Conservation (phyloP, 202 grass and related monocot species). For the Digitaria exilis region DNA sequence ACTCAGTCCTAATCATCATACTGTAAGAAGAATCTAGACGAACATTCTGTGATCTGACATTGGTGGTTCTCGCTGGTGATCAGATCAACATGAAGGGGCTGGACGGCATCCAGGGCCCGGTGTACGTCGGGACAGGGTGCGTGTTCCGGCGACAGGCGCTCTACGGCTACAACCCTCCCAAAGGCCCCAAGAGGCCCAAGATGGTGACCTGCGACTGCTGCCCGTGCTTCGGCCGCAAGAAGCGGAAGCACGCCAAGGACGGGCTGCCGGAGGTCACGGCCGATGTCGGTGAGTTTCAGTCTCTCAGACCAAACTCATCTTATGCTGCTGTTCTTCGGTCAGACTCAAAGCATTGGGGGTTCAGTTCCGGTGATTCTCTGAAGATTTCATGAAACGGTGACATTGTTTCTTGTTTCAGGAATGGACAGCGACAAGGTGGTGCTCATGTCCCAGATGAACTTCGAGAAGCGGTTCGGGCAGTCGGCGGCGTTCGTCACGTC, state of each 20-base stretch:
- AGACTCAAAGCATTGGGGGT: neutral
- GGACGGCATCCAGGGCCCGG: slow-evolving; percentile 95
- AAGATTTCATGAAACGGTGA: neutral
- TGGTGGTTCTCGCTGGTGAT: neutral
- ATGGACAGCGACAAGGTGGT: slow-evolving; percentile 83
- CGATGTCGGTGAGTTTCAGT: slow-evolving; percentile 52
- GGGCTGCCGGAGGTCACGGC: slow-evolving; percentile 57
- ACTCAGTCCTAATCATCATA: too few species aligned
- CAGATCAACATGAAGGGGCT: slow-evolving; percentile 99
- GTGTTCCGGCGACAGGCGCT: slow-evolving; percentile 93
- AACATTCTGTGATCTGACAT: neutral
- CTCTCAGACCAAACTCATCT: too few species aligned
- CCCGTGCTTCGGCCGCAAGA: slow-evolving; percentile 95
- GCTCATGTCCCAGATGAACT: slow-evolving; percentile 99
- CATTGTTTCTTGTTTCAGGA: slow-evolving; percentile 38
- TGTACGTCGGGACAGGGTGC: slow-evolving; percentile 94
- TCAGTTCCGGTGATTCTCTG: neutral
- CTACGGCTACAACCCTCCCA: slow-evolving; percentile 97
- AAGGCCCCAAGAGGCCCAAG: slow-evolving; percentile 84
- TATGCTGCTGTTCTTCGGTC: too few species aligned
- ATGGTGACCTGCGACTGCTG: slow-evolving; percentile 99
- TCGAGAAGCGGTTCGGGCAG: slow-evolving; percentile 99
- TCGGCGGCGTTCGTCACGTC: slow-evolving; percentile 95
- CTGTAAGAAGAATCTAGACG: neutral
- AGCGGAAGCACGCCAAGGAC: slow-evolving; percentile 68